Evolutionary conservation across 257 asterid genomes (phyloP).

Genomic region (Marsdenia floribunda): DNA sequence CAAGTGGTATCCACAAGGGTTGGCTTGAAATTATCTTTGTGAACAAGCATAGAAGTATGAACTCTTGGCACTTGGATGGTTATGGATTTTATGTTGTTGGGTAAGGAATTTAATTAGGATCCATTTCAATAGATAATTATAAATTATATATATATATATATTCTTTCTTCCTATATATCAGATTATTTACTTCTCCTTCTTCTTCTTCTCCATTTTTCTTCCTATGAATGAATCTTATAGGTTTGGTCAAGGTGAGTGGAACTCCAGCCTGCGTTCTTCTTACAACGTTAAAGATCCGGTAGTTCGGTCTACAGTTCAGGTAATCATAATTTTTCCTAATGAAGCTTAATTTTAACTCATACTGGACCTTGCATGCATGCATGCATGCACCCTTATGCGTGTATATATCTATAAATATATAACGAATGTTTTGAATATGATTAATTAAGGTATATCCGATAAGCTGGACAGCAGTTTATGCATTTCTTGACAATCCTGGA

Average conservation of each 20-base stretch:
- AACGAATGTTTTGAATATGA: background rate
- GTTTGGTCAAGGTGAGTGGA: slow-evolving; percentile 53
- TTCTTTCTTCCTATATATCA: background rate
- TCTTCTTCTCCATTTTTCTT: background rate
- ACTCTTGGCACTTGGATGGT: slow-evolving; percentile 81
- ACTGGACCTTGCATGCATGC: no score
- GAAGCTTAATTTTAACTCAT: no score
- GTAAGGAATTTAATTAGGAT: slow-evolving; percentile 26
- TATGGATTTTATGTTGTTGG: slow-evolving; percentile 57
- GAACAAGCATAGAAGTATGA: slow-evolving; percentile 28
- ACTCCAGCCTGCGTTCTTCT: slow-evolving; percentile 21
- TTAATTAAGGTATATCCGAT: slow-evolving; percentile 51
- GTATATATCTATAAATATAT: no score
- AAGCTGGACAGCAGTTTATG: slow-evolving; percentile 70
- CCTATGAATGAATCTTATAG: slow-evolving; percentile 14
- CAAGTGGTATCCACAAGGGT: slow-evolving; percentile 50
- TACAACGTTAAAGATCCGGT: slow-evolving; percentile 54
- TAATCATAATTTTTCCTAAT: background rate
- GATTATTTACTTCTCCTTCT: background rate
- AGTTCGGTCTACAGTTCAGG: slow-evolving; percentile 64
- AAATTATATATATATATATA: no score
- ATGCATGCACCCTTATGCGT: background rate
- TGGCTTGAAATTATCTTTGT: slow-evolving; percentile 63
- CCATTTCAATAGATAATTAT: no score
- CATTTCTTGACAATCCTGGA: slow-evolving; percentile 68